phyloP scores from a whole-genome alignment of 2,329 filamentous ascomycete species.

The Periconia digitata region DNA sequence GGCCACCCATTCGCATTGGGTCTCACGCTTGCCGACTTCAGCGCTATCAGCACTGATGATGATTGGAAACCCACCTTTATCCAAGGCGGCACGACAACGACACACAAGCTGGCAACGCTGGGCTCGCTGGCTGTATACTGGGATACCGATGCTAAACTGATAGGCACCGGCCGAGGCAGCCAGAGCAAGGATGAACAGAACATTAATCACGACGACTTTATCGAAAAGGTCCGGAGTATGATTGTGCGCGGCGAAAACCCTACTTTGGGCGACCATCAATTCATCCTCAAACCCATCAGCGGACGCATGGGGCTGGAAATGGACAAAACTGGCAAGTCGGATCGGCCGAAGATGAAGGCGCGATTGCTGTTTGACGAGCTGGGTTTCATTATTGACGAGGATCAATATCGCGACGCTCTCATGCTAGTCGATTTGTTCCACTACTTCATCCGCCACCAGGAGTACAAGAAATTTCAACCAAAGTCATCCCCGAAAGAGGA shows the following conservation, averaged over 20 bases:
- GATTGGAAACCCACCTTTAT: constrained; percentile 97
- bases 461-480: constrained; percentile 91
- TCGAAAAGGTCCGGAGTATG: constrained; percentile 74
- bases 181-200: constrained; percentile 60
- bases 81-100: constrained; percentile 77
- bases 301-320: constrained; percentile 93
- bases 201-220: constrained; percentile 73
- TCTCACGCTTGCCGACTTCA: constrained; percentile 91
- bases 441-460: constrained; percentile 95
- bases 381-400: constrained; percentile 93
- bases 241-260: constrained; percentile 71
- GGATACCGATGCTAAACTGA: constrained; percentile 88
- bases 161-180: constrained; percentile 79
- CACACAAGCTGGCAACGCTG: constrained; percentile 90
- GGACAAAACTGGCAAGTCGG: constrained; percentile 83
- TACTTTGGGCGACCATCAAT: constrained; percentile 70
- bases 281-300: constrained; percentile 92
- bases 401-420: constrained; percentile 93
- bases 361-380: constrained; percentile 95
- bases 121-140: constrained; percentile 93
- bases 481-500: constrained; percentile 86
- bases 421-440: constrained; percentile 99
- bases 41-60: constrained; percentile 91
- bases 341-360: constrained; percentile 84
- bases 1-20: constrained; percentile 94